Conservation (phyloP, 495 filamentous ascomycete genomes). For the Neurospora sp. region DNA sequence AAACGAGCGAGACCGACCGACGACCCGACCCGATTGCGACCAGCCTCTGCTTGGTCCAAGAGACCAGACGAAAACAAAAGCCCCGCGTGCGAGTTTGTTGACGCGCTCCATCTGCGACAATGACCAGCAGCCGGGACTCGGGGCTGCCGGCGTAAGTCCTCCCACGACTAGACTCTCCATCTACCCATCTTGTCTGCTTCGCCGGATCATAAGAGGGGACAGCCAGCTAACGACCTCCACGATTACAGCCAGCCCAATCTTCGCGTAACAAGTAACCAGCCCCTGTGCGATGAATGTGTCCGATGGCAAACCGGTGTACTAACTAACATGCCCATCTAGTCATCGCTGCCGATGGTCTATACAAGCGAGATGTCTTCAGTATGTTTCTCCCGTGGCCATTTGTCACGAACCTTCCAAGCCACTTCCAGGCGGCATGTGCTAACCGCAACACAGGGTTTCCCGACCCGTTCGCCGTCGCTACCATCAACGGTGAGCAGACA, state of each 20-base stretch:
- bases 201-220: not conserved
- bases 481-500: constrained; percentile 92
- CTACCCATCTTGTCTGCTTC: not conserved
- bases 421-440: not conserved
- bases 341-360: constrained; percentile 95
- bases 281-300: constrained; percentile 1
- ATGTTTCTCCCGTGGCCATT: constrained; percentile 25
- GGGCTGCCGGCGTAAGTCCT: constrained; percentile 22
- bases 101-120: constrained; percentile 12
- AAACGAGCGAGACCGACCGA: not conserved
- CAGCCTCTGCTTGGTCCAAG: constrained; percentile 3
- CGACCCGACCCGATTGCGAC: not conserved
- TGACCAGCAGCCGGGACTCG: constrained; percentile 22
- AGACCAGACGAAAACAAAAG: constrained; percentile 5
- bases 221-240: constrained; percentile 11
- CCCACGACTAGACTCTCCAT: not conserved
- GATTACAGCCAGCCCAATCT: constrained; percentile 47
- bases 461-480: constrained; percentile 95
- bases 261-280: constrained; percentile 52
- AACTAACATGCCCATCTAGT: constrained; percentile 44
- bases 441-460: constrained; percentile 61
- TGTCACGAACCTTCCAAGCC: constrained; percentile 8
- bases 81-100: constrained; percentile 5
- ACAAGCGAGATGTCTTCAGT: constrained; percentile 99
- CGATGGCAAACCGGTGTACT: constrained; percentile 1